A percentile compares a stretch with the other conserved stretches of the same genome.
Conservation (phyloP, 768 basidiomycete species). For the Lactarius deliciosus region DNA sequence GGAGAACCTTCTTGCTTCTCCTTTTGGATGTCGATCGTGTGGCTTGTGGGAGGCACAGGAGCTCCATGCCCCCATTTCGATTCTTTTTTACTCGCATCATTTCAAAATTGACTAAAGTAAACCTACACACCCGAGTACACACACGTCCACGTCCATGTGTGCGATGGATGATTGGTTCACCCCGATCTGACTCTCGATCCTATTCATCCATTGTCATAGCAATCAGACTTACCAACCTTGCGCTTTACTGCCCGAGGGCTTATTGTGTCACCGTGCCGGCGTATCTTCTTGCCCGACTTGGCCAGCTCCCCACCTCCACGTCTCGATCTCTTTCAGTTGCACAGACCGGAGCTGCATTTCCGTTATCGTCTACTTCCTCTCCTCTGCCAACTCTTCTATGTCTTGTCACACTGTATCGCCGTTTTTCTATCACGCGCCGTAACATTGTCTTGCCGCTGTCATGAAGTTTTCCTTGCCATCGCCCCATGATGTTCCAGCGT, state of each 20-base stretch:
- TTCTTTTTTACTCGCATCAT: conserved; percentile 8
- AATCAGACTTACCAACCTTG: conserved; percentile 1
- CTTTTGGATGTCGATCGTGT: conserved; percentile 19
- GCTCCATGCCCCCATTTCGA: conserved; percentile 12
- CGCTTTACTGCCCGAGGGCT: not conserved
- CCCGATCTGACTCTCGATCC: conserved; percentile 9
- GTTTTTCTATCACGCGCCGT: not conserved
- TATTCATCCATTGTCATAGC: conserved; percentile 17
- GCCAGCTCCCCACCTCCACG: conserved; percentile 1
- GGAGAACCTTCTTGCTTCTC: conserved; percentile 3
- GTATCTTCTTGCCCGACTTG: conserved; percentile 19
- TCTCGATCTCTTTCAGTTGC: not conserved
- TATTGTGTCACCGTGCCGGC: conserved; percentile 7
- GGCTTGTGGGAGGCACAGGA: conserved; percentile 9
- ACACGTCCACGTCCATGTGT: not conserved
- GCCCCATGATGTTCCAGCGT: conserved; percentile 4
- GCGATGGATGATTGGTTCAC: not conserved
- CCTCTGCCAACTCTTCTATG: conserved; percentile 4
- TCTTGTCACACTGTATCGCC: not conserved
- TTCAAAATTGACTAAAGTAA: conserved; percentile 11
- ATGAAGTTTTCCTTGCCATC: not conserved
- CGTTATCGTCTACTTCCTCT: conserved; percentile 2
- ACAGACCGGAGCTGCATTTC: conserved; percentile 11
- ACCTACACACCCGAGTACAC: not conserved
- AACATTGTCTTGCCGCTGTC: conserved; percentile 7